Base-by-base conservation (phyloP, 148 eudicot genomes). In the Vaccinium darrowii region DNA sequence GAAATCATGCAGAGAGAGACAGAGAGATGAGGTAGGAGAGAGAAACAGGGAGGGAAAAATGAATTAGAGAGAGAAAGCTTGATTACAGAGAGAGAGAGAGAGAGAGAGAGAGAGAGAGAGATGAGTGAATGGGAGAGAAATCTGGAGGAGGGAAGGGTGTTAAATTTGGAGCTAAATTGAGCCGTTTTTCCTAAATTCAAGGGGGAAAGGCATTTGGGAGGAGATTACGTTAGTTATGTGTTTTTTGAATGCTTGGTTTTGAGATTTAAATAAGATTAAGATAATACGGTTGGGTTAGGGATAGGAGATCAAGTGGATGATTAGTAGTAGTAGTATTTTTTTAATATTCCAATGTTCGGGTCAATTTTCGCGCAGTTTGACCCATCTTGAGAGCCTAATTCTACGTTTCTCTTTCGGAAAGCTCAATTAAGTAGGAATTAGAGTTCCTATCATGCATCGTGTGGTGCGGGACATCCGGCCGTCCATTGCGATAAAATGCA, bases 161-260 rank as follows among this genome's bases (percentile, higher is more conserved):
- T 3, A 52, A 67, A 25, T 14, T 11, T 49, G 43, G 76, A 81
- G 58, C 47, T 69, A 67, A 82, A 69, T 69, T 67, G 33, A 69
- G 77, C 19, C 33, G 18, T 51, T 4, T 4, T 65, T 30, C 77
- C 84, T 65, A 49, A 11, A 12, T 81, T 81, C 52, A 49, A 23
- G 84, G 75, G 83, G 76, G 43, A 63, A 23, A 72, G 74, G 57
- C 3, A 23, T 65, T 65, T 65, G 19, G 74, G 56, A 81, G 69
- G 76, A 81, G 84, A 81, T 76, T 81, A 8, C 23, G 62, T 62
- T 63, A 63, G 83, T 47, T n/a, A 14, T 81, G 16, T 51, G 13
- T 51, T 39, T 72, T 72, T 72, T 15, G 21, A 72, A 72, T 33
- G 15, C 18, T 39, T 7, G 50, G 18, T 36, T 36, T 33, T 65